Evolutionary conservation across 768 basidiomycete genomes (phyloP), one percentile per base, ranked within the genome.

Genomic region (Pleurotus tuber-regium): DNA sequence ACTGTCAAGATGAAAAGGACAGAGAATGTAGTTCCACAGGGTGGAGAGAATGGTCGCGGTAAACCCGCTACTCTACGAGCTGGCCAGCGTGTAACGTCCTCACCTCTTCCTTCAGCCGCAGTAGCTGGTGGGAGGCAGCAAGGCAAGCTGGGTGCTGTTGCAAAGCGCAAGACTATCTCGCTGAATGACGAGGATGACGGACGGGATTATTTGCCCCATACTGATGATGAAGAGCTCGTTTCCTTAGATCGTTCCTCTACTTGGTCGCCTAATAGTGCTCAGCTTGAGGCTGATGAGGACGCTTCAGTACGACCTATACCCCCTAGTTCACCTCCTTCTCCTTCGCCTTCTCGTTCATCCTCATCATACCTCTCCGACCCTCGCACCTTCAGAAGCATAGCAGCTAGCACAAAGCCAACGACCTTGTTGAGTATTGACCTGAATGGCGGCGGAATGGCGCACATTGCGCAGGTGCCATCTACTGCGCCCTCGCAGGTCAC

Each of bases 371-470:
- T 91, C 23, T 91, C 91, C 4, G 80, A 89, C 59, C 80, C 89
- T 12, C 80, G 85, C 49, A 92, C 89, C 0, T 91, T 92, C 68
- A 78, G 82, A 60, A 90, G 88, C 61, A 85, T 87, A 61, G 82
- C 87, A 23, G 90, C 88, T 4, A 91, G 88, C 60, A 98, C 95
- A 10, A 97, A 97, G 66, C 95, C 93, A 2, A 98, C 95, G 4
- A 98, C 95, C 0, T 68, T 98, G 21, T 74, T 97, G n/a, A 92
- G 89, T 58, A 82, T 96, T 55, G 95, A 98, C 61, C 66, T 92
- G 21, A 81, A 78, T 39, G 81, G 84, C 9, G 49, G 49, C 12
- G 89, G 88, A 10, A 85, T 93, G 76, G 93, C 88, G 1, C 92
- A 96, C 66, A 96, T 96, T 58, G 93, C 93, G 4, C 89, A 96